Base-by-base conservation (phyloP, 2,329 filamentous ascomycete species). In the Volutella citrinella region DNA sequence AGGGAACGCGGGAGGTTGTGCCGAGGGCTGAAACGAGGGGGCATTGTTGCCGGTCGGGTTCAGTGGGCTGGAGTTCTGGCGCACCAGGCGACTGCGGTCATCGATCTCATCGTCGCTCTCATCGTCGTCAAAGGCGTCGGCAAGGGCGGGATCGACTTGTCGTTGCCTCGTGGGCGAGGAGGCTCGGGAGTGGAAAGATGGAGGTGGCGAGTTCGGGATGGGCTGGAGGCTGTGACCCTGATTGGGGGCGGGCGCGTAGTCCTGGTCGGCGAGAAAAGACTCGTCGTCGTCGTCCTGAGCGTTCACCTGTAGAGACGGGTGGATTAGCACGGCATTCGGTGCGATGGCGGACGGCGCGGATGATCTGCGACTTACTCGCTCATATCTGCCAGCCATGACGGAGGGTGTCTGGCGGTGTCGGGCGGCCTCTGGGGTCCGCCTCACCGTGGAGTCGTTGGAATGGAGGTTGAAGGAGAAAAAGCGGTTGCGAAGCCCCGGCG, bases 111-210 rank as follows among this genome's bases (percentile, higher is more conserved):
- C 85, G 36, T 85, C 84, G 55, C 82, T 82, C 42, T 84, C 87
- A 43, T 82, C 84, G 48, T 84, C 85, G 57, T 88, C 91, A 61
- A 98, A 98, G 1, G 93, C 89, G 58, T 97, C 91, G 50, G 87
- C 87, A 11, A 98, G 76, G n/a, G 87, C 83, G 42, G 84, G 74
- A 52, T 95, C 82, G 41, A 88, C 84, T 8, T 53, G 60, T 42
- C 54, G 60, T 34, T 52, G 56, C 32, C 61, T 65, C 36, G 60
- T 63, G 30, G 51, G 61, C 70, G 71, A 66, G 65, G 88, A 88
- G 19, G 84, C 74, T 57, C 86, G 80, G 28, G 90, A 96, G 60
- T 82, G 87, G 64, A 96, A 97, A 3, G 91, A 96, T 3, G 91
- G 91, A 22, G 80, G 80, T 30, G 80, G 79, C 18, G 80, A 84